Conservation (phyloP, 352 stramenopile species). For the Phytopythium sindhum region DNA sequence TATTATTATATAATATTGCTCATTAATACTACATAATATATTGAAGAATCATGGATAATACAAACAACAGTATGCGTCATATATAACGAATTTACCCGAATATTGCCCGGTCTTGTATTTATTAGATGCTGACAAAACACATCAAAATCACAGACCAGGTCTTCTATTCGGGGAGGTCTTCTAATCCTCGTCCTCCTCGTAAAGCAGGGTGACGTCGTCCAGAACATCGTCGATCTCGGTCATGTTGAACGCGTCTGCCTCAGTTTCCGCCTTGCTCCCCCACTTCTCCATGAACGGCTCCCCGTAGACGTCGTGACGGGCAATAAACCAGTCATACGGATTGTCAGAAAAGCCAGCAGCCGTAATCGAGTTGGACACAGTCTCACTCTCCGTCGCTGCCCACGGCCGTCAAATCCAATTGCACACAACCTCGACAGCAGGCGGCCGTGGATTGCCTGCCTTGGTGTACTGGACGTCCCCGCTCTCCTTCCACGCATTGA, state of each 20-base stretch:
- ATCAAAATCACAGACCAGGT: constrained; percentile 3
- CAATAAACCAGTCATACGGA: constrained; percentile 13
- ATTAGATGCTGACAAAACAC: constrained; percentile 3
- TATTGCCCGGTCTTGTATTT: constrained; percentile 2
- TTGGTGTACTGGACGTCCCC: constrained; percentile 10
- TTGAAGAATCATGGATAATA: too few relatives aligned
- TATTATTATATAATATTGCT: too few relatives aligned
- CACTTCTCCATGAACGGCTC: constrained; percentile 8
- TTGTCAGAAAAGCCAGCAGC: constrained; percentile 9
- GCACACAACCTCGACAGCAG: constrained; percentile 9
- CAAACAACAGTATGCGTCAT: too few relatives aligned
- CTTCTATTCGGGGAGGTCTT: constrained; percentile 4
- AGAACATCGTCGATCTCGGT: constrained; percentile 6
- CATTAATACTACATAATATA: too few relatives aligned
- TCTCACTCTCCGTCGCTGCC: constrained; percentile 7
- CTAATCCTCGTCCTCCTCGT: constrained; percentile 3
- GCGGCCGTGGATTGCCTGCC: constrained; percentile 9
- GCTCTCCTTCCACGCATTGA: constrained; percentile 15
- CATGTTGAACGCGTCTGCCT: constrained; percentile 2
- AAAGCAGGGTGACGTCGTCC: not conserved
- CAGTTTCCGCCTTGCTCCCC: constrained; percentile 6
- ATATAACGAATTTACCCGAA: constrained; percentile 8
- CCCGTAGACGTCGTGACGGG: constrained; percentile 9
- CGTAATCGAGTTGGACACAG: constrained; percentile 10
- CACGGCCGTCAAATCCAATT: constrained; percentile 8